A percentile compares a stretch with the other conserved stretches of the same genome.
phyloP scores from a whole-genome alignment of 495 filamentous ascomycete genomes.

The Thozetella sp. region DNA sequence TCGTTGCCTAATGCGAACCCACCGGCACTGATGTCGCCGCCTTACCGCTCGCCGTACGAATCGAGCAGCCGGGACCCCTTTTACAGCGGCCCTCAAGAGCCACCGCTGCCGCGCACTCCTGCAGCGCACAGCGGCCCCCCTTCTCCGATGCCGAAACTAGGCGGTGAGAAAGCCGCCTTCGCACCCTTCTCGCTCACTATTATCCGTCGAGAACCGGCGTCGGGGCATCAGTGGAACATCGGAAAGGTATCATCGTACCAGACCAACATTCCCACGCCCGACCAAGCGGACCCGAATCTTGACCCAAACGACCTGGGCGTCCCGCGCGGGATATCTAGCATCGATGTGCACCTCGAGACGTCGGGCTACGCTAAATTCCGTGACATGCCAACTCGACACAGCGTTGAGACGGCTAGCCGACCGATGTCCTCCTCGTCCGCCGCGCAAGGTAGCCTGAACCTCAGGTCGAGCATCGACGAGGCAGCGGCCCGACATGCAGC shows the following conservation, averaged over 20 bases:
- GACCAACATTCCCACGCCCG: constrained; percentile 35
- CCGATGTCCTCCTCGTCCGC: constrained; percentile 29
- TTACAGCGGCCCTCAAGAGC: no score
- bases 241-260: constrained; percentile 64
- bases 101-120: constrained; percentile 16
- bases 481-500: neutral
- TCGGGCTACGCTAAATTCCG: constrained; percentile 53
- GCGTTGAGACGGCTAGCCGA: constrained; percentile 26
- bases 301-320: constrained; percentile 51
- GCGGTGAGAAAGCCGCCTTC: constrained; percentile 14
- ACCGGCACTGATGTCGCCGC: no score
- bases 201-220: constrained; percentile 83
- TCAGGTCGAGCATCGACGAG: constrained; percentile 5
- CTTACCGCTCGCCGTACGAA: neutral
- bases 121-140: constrained; percentile 17
- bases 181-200: constrained; percentile 69
- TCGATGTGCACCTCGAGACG: constrained; percentile 44
- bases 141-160: constrained; percentile 9
- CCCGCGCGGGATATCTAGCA: constrained; percentile 30
- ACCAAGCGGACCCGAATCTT: constrained; percentile 20
- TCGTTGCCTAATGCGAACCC: neutral
- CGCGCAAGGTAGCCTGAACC: constrained; percentile 7
- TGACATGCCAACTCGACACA: constrained; percentile 36
- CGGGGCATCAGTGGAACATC: constrained; percentile 87
- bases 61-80: no score